Conservation (phyloP, 1,139 yeast genomes). For the Meyerozyma sp. region DNA sequence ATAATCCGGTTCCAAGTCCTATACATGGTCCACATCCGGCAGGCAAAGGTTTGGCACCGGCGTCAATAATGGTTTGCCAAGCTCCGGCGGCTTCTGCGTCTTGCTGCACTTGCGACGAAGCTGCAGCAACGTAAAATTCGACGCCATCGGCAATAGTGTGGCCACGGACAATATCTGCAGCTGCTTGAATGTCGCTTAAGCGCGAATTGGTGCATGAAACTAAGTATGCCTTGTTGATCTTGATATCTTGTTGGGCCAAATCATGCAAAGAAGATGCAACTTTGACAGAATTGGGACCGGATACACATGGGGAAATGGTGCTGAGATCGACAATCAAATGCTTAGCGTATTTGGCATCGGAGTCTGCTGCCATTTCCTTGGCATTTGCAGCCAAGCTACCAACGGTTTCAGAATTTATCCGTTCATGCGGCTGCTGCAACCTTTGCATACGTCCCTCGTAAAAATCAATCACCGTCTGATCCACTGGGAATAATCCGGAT, state of each 20-base stretch:
- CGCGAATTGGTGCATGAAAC: conserved; percentile 98
- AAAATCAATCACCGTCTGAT: conserved; percentile 68
- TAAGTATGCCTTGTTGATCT: conserved; percentile 87
- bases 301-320: conserved; percentile 84
- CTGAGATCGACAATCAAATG: conserved; percentile 74
- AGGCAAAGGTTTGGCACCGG: conserved; percentile 93
- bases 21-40: conserved; percentile 99
- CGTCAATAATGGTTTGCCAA: conserved; percentile 83
- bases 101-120: conserved; percentile 85
- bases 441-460: conserved; percentile 61
- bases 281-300: conserved; percentile 97
- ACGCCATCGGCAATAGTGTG: conserved; percentile 83
- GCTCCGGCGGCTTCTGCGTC: conserved; percentile 90
- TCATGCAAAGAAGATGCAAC: conserved; percentile 75
- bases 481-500: conserved; percentile 94
- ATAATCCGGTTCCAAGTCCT: conserved; percentile 90
- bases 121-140: conserved; percentile 96
- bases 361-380: conserved; percentile 47
- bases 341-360: conserved; percentile 82
- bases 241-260: conserved; percentile 65
- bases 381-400: conserved; percentile 40
- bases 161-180: conserved; percentile 80
- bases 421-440: conserved; percentile 79
- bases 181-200: conserved; percentile 87
- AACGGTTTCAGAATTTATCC: conserved; percentile 64